phyloP scores from a whole-genome alignment of 371 early-diverging fungal genomes.

The Choanephora cucurbitarum region DNA sequence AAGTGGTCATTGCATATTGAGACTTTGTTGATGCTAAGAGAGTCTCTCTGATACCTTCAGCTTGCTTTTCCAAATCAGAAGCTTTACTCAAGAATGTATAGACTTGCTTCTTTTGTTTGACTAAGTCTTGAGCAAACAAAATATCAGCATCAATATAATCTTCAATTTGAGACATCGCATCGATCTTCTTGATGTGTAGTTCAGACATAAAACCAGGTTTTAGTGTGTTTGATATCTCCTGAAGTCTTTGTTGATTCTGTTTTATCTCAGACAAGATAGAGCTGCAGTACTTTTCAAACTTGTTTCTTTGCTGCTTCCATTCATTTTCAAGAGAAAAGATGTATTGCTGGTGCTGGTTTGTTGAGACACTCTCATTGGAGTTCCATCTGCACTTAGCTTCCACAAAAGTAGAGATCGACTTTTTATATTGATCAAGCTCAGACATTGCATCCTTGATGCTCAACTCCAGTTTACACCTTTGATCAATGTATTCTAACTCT shows the following conservation, averaged over 20 bases:
- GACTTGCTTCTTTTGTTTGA: conserved; percentile 27
- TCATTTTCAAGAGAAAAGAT: background rate
- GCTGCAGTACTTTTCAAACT: conserved; percentile 2
- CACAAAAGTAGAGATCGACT: conserved; percentile 13
- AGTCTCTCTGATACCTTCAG: conserved; percentile 35
- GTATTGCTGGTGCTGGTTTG: background rate
- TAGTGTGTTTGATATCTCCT: conserved; percentile 10
- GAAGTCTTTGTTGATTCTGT: conserved; percentile 6
- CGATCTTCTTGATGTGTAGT: conserved; percentile 26
- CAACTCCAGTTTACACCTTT: conserved; percentile 19
- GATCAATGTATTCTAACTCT: conserved; percentile 23
- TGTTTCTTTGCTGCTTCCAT: conserved; percentile 7
- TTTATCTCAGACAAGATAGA: conserved; percentile 12
- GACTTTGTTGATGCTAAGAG: conserved; percentile 12
- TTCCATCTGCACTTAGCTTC: conserved; percentile 24
- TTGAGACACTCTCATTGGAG: background rate
- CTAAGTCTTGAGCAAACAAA: conserved; percentile 23
- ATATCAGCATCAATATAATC: conserved; percentile 21
- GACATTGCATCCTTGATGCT: conserved; percentile 12
- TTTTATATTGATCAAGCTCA: conserved; percentile 9
- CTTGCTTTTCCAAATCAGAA: conserved; percentile 28
- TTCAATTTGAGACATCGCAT: conserved; percentile 21
- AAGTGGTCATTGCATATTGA: conserved; percentile 1
- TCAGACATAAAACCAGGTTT: conserved; percentile 32
- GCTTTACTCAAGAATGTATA: conserved; percentile 20